A percentile compares a stretch with the other conserved stretches of the same genome.
These are phyloP conservation scores for Cyathus striatus DNA, from an alignment of 768 basidiomycete genomes.

Conservation along the genomic window DNA sequence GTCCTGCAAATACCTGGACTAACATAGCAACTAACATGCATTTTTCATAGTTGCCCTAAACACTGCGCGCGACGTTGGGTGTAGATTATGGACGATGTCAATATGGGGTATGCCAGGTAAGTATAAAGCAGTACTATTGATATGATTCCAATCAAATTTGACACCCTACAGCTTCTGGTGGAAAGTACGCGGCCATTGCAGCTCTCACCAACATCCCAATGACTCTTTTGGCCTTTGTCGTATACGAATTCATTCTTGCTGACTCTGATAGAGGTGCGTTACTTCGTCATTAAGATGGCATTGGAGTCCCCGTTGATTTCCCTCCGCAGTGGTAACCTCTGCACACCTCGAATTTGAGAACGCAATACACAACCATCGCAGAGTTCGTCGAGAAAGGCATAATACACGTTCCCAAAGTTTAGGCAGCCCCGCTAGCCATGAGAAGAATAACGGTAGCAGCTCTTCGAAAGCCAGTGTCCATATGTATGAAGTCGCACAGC, in stretches of 20 bases:
- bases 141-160: no score
- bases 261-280: conserved; percentile 56
- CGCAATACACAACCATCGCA: no score
- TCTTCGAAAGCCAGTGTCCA: no score
- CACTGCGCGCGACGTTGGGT: conserved; percentile 64
- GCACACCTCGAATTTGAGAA: no score
- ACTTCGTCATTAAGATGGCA: background rate
- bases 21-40: background rate
- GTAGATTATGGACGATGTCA: conserved; percentile 53
- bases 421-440: no score
- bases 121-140: no score
- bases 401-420: no score
- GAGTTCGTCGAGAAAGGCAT: no score
- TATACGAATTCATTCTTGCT: conserved; percentile 54
- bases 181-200: conserved; percentile 54
- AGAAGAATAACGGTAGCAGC: no score
- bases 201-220: conserved; percentile 66
- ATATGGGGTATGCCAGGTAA: conserved; percentile 50
- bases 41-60: conserved; percentile 49
- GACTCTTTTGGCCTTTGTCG: conserved; percentile 43
- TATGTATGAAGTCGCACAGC: no score
- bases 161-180: conserved; percentile 46
- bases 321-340: no score
- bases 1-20: conserved; percentile 7
- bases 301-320: no score